Evolutionary conservation across 2,329 filamentous ascomycete species (phyloP).

Genomic region (Sporothrix curviconia): DNA sequence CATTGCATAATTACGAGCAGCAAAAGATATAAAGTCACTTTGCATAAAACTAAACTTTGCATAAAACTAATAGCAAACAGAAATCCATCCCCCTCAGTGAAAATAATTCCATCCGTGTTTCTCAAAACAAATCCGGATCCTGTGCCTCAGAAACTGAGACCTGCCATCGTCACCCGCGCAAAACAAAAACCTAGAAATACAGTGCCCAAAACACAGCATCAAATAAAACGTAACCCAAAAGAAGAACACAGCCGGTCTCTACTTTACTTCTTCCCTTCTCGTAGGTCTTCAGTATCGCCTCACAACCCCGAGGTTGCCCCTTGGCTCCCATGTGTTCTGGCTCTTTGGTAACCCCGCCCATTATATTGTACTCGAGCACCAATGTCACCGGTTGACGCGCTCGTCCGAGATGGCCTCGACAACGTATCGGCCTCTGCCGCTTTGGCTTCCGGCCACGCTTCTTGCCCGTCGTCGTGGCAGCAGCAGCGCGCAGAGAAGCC

Average conservation of each 20-base stretch:
- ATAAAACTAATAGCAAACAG: no score
- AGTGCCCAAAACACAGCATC: neutral
- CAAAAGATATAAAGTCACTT: no score
- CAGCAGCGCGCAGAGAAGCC: no score
- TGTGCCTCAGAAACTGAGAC: no score
- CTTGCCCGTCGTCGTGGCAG: neutral
- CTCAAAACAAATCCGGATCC: no score
- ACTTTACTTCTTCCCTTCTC: slow-evolving; percentile 24
- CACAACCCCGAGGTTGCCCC: slow-evolving; percentile 37
- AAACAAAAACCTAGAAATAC: neutral
- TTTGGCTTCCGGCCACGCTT: slow-evolving; percentile 6
- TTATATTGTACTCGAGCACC: slow-evolving; percentile 42
- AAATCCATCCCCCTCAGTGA: no score
- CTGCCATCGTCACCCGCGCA: no score
- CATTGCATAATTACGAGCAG: no score
- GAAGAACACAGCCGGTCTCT: neutral
- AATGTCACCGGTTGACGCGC: slow-evolving; percentile 32
- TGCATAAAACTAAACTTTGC: no score
- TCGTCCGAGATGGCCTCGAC: slow-evolving; percentile 43
- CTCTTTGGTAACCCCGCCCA: slow-evolving; percentile 42
- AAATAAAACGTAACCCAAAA: neutral
- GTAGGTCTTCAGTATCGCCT: slow-evolving; percentile 31
- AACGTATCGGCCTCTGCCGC: slow-evolving; percentile 33
- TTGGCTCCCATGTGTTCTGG: slow-evolving; percentile 50
- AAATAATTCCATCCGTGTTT: no score